Evolutionary conservation across 1,284 basidiomycete species (phyloP).

Genomic region (Puccinia novopanici): DNA sequence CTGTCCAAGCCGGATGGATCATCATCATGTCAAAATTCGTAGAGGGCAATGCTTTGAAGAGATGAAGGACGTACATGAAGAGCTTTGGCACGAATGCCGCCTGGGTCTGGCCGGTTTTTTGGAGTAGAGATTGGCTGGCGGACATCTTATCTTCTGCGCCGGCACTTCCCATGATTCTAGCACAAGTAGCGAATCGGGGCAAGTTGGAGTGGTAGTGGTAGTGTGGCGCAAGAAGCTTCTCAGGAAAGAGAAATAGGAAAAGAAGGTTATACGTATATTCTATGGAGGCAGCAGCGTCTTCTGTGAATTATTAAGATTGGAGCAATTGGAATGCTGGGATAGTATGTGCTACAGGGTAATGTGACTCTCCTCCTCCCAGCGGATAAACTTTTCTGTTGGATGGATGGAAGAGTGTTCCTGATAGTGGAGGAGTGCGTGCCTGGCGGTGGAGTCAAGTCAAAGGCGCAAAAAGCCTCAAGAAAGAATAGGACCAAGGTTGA

Average conservation of each 20-base stretch:
- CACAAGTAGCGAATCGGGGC: background rate
- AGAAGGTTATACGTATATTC: background rate
- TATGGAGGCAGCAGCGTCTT: background rate
- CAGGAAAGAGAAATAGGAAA: background rate
- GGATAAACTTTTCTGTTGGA: background rate
- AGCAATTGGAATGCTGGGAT: background rate
- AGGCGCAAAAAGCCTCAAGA: conserved; percentile 34
- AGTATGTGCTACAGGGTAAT: background rate
- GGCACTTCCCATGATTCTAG: background rate
- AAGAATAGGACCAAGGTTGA: conserved; percentile 8
- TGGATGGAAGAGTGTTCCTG: too few species aligned
- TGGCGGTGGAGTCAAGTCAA: conserved; percentile 11
- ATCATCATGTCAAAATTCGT: background rate
- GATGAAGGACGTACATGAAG: conserved; percentile 19
- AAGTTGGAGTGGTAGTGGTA: background rate
- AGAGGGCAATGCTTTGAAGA: too few species aligned
- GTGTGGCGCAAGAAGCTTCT: background rate
- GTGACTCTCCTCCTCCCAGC: background rate
- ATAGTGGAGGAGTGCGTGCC: background rate
- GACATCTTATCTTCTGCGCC: conserved; percentile 8
- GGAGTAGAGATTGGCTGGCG: conserved; percentile 21
- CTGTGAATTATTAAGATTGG: background rate
- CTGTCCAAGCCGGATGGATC: background rate
- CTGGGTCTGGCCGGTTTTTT: conserved; percentile 37
- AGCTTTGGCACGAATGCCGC: conserved; percentile 45